These are phyloP conservation scores for Diutina catenulata DNA, from an alignment of 1,139 yeast species.

Conservation along the genomic window DNA sequence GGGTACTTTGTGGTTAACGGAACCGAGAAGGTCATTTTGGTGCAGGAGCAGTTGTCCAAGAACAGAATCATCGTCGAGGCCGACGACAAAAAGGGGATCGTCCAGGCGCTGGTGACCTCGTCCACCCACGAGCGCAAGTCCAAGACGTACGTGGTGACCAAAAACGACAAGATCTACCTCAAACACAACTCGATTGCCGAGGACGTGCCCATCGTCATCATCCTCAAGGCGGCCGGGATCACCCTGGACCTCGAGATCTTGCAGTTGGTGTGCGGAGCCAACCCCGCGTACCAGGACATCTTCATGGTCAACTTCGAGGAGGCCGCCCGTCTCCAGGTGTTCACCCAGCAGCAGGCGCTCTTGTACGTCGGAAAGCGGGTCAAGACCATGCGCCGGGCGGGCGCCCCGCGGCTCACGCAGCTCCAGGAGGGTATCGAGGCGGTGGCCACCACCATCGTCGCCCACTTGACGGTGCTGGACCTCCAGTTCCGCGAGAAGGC, in stretches of 20 bases:
- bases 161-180: constrained; percentile 77
- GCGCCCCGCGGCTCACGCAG: constrained; percentile 67
- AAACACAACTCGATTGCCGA: constrained; percentile 93
- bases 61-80: constrained; percentile 97
- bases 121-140: constrained; percentile 97
- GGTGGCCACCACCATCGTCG: constrained; percentile 90
- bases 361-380: constrained; percentile 86
- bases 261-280: constrained; percentile 87
- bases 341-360: constrained; percentile 89
- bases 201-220: constrained; percentile 89
- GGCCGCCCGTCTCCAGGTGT: constrained; percentile 74
- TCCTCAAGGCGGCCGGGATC: constrained; percentile 90
- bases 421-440: constrained; percentile 97
- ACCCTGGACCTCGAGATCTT: constrained; percentile 87
- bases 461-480: constrained; percentile 80
- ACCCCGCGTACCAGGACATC: constrained; percentile 78
- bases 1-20: constrained; percentile 97
- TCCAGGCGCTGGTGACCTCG: constrained; percentile 95
- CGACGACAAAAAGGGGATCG: constrained; percentile 86
- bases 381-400: constrained; percentile 80
- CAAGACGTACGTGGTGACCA: constrained; percentile 89
- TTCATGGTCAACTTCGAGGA: constrained; percentile 93
- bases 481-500: constrained; percentile 92
- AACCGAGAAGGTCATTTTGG: constrained; percentile 92
- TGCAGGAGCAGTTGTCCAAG: constrained; percentile 93